Conservation (phyloP, 2,329 filamentous ascomycete genomes). For the Aureobasidium sp. region DNA sequence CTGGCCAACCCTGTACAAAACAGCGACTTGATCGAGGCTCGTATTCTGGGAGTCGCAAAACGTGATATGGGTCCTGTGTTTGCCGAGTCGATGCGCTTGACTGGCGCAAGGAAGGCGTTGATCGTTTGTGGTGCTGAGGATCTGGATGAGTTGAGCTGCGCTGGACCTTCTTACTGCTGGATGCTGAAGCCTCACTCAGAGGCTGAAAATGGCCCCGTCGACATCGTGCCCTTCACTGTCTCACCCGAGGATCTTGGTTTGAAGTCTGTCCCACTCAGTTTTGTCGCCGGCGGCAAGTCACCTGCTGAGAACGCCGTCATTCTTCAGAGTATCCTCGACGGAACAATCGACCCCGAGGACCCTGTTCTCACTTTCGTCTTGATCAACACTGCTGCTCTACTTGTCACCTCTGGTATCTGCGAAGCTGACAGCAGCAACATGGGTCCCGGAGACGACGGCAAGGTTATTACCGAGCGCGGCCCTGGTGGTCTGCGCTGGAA, state of each 20-base stretch:
- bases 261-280: conserved; percentile 61
- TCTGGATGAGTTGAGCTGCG: conserved; percentile 90
- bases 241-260: conserved; percentile 84
- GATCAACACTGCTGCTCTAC: conserved; percentile 82
- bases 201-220: conserved; percentile 39
- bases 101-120: conserved; percentile 73
- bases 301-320: conserved; percentile 84
- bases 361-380: conserved; percentile 90
- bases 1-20: conserved; percentile 85
- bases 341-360: conserved; percentile 65
- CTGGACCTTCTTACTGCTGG: conserved; percentile 86
- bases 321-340: conserved; percentile 66
- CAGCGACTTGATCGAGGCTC: conserved; percentile 64
- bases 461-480: conserved; percentile 73
- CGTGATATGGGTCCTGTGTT: conserved; percentile 83
- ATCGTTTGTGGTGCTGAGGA: conserved; percentile 92
- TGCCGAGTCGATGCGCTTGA: conserved; percentile 70
- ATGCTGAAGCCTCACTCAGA: conserved; percentile 53
- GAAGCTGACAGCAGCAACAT: conserved; percentile 74
- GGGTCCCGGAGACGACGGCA: conserved; percentile 71
- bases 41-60: conserved; percentile 87
- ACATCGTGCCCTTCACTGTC: conserved; percentile 70
- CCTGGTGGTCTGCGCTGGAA: conserved; percentile 89
- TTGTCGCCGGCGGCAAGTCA: conserved; percentile 77
- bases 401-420: conserved; percentile 80